Base-by-base conservation (phyloP, 225 moss, liverwort and hornwort species). In the Bryum argenteum region DNA sequence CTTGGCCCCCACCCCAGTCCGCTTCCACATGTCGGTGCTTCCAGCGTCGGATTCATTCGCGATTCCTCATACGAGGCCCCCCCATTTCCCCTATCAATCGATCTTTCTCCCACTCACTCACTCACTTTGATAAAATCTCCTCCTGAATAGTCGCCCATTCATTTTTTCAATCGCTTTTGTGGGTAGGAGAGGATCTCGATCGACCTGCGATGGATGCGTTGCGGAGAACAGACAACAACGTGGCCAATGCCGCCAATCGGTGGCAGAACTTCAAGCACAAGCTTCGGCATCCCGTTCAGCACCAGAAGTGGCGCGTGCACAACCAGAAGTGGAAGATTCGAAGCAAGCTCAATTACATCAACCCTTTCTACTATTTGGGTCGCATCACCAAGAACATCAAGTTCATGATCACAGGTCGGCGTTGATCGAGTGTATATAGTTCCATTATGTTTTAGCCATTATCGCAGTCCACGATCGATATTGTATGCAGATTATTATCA, bases 301-400 rank as follows among this genome's bases (percentile, higher is more conserved):
- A 84, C 28, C 68, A 82, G 16, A 84, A 76, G 77, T 78, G 81
- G 81, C 73, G 77, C 22, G 7, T 54, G 7, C 77, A 77, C 0
- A 77, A 80, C 42, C 80, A 71, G 56, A 71, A 48, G 68, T 63
- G 67, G 83, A 85, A 72, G 69, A 71, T 74, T 4, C 81, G 84
- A 33, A 83, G 58, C 60, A 89, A 72, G 72, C 33, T 87, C 18
- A 84, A 89, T 68, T 82, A 85, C 57, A 66, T 85, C 43, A 91
- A 91, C 41, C 89, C 89, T 8, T 79, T 91, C 44, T 86, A 85
- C 73, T 91, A 91, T 65, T 70, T 89, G 47, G 53, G 74, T 9
- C 87, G 88, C 5, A 89, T 89, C 23, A 84, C 81, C 78, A 78
- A 83, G 67, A 91, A 91, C 14, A 38, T 89, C 48, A 83, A 83